These are phyloP conservation scores for Melanomma pulvis-pyrius DNA, from an alignment of 495 filamentous ascomycete genomes.

Conservation along the genomic window DNA sequence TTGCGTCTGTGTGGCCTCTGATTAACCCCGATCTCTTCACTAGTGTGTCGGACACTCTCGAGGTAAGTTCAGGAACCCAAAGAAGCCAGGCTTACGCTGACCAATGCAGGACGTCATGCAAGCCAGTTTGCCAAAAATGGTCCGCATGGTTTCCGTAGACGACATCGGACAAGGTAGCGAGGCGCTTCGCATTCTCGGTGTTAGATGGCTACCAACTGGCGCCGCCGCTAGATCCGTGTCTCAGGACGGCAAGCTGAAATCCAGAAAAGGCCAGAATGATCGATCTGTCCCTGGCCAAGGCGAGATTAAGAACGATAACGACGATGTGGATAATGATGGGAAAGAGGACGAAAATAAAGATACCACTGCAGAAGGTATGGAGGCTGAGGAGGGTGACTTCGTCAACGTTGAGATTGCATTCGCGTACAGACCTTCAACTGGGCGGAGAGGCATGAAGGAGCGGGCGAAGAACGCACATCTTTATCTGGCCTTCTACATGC, in stretches of 20 bases:
- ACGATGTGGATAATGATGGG: constrained; percentile 43
- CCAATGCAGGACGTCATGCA: constrained; percentile 64
- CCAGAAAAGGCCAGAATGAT: constrained; percentile 51
- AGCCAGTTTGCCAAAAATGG: constrained; percentile 62
- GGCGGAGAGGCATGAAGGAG: constrained; percentile 56
- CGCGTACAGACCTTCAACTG: constrained; percentile 61
- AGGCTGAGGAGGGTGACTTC: constrained; percentile 74
- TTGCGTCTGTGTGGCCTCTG: constrained; percentile 67
- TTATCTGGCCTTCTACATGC: constrained; percentile 68
- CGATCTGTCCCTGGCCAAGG: constrained; percentile 53
- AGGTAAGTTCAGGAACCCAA: constrained; percentile 39
- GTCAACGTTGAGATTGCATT: constrained; percentile 72
- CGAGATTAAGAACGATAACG: constrained; percentile 39
- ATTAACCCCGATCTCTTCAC: constrained; percentile 72
- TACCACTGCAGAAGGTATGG: constrained; percentile 64
- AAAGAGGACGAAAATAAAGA: constrained; percentile 42
- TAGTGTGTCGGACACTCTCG: constrained; percentile 64
- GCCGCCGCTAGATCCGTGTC: constrained; percentile 62
- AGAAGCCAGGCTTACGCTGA: neutral
- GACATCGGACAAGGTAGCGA: constrained; percentile 72
- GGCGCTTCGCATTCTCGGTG: constrained; percentile 62
- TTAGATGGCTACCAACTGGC: constrained; percentile 67
- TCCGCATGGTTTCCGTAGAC: constrained; percentile 69
- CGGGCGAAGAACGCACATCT: constrained; percentile 72
- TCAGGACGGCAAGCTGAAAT: constrained; percentile 55